Evolutionary conservation across 2,329 filamentous ascomycete species (phyloP).

Genomic region (Colletotrichum coccodes): DNA sequence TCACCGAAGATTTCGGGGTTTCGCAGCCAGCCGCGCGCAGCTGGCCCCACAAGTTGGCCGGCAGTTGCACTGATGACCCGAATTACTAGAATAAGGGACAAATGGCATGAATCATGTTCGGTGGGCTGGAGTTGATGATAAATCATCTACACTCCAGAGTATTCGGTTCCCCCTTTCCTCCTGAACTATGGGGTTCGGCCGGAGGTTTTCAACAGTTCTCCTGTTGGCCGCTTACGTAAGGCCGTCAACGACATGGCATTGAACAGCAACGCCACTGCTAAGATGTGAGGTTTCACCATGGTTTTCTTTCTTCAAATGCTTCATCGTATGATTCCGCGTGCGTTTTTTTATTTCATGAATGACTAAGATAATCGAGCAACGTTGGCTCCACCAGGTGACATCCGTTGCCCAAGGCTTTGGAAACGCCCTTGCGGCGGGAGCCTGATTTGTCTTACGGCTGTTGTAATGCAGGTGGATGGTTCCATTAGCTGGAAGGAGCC

Average conservation of each 20-base stretch:
- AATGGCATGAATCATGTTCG: background rate
- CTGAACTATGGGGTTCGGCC: background rate
- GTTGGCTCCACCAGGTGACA: background rate
- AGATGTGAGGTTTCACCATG: background rate
- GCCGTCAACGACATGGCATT: background rate
- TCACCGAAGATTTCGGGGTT: background rate
- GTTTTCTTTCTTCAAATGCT: no score
- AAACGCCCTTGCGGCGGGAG: background rate
- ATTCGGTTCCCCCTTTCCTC: background rate
- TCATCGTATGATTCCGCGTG: no score
- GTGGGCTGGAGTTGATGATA: slow-evolving; percentile 12
- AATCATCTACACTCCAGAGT: slow-evolving; percentile 3
- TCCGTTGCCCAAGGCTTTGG: no score
- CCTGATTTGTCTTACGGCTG: background rate
- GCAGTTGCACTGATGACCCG: background rate
- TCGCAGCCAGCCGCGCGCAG: background rate
- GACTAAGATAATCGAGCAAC: background rate
- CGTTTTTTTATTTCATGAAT: background rate
- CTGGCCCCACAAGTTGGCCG: background rate
- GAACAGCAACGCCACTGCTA: background rate
- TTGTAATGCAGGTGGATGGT: background rate
- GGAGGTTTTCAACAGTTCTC: slow-evolving; percentile 7
- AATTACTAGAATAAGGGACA: background rate
- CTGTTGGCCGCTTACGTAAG: slow-evolving; percentile 17
- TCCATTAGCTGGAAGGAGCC: background rate